These are phyloP conservation scores for Phascolomyces articulosus DNA, from an alignment of 371 early-diverging fungal genomes.

Conservation along the genomic window DNA sequence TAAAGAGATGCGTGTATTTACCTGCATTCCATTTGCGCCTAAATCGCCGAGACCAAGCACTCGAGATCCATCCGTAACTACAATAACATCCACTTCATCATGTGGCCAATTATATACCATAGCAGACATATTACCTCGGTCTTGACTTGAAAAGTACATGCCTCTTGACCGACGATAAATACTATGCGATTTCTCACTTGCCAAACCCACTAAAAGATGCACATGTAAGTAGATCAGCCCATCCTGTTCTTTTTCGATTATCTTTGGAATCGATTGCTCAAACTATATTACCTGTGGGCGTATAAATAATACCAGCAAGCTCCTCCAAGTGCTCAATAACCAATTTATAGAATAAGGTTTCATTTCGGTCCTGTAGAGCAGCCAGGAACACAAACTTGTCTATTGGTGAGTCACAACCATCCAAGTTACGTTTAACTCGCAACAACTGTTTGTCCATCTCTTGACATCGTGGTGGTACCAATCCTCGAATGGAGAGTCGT, in stretches of 20 bases:
- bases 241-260: background rate
- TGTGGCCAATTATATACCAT: slow-evolving; percentile 65
- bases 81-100: slow-evolving; percentile 65
- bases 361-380: slow-evolving; percentile 62
- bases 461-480: slow-evolving; percentile 68
- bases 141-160: slow-evolving; percentile 65
- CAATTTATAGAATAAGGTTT: slow-evolving; percentile 68
- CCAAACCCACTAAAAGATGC: slow-evolving; percentile 52
- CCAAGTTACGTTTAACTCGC: slow-evolving; percentile 62
- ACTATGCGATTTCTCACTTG: slow-evolving; percentile 59
- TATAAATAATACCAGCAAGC: slow-evolving; percentile 52
- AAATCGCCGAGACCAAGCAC: slow-evolving; percentile 64
- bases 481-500: slow-evolving; percentile 67
- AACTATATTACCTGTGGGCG: slow-evolving; percentile 47
- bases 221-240: no score
- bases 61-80: slow-evolving; percentile 71
- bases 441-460: slow-evolving; percentile 67
- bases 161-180: slow-evolving; percentile 69
- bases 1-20: background rate
- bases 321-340: slow-evolving; percentile 62
- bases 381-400: slow-evolving; percentile 60
- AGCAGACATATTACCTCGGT: slow-evolving; percentile 63
- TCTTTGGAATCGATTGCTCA: no score
- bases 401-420: slow-evolving; percentile 57
- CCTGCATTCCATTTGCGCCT: slow-evolving; percentile 74